These are phyloP conservation scores for Fusarium sp. DNA, from an alignment of 2,329 filamentous ascomycete genomes.

Conservation along the genomic window DNA sequence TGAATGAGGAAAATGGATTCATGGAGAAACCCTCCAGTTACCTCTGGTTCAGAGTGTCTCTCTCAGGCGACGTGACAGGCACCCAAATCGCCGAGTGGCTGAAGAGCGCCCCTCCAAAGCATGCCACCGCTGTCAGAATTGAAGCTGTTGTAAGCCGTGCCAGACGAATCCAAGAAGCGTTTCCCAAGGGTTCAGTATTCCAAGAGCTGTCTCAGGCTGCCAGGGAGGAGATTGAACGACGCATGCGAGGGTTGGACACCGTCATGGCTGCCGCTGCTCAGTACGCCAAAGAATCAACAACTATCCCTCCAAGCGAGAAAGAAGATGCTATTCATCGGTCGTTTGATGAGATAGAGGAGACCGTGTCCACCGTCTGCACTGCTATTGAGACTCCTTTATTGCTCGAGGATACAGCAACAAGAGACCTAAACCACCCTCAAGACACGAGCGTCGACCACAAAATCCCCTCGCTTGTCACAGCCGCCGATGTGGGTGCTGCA, in stretches of 20 bases:
- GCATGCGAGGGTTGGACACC: neutral
- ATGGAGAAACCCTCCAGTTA: neutral
- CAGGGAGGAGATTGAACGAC: neutral
- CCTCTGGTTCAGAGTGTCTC: neutral
- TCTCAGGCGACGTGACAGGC: neutral
- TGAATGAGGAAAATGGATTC: neutral
- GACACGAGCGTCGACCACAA: neutral
- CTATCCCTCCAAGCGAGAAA: neutral
- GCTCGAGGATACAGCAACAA: neutral
- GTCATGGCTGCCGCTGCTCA: neutral
- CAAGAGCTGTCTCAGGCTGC: neutral
- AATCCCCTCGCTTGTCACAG: neutral
- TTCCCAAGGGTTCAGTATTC: neutral
- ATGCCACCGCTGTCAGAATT: neutral
- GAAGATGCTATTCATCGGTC: neutral
- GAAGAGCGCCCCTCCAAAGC: neutral
- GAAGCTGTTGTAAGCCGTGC: neutral
- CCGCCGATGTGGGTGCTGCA: neutral
- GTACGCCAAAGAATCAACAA: neutral
- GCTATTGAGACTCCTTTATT: neutral
- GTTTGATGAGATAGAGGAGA: neutral
- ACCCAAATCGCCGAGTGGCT: neutral
- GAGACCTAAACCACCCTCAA: neutral
- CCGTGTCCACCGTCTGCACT: neutral
- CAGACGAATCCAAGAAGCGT: neutral